Evolutionary conservation across 345 rosid species (phyloP), one percentile per base, ranked within the genome.

Genomic region (Populus simonii): DNA sequence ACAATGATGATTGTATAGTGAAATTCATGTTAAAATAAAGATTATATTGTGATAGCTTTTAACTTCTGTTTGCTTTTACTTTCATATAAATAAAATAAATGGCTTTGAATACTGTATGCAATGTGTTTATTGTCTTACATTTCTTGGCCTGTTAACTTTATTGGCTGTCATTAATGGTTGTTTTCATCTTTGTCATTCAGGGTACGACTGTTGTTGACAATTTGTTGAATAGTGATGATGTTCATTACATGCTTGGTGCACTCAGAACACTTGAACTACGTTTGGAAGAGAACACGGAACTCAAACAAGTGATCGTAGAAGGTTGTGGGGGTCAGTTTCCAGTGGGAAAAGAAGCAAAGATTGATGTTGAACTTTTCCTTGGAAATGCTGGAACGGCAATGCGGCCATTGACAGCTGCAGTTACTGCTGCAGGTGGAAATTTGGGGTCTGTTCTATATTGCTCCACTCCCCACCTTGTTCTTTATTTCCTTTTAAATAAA

Each of bases 361-460:
- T 81, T 53, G 92, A 87, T 82, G 78, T 93, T 23, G 88, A 88
- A 81, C 91, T 96, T 84, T 96, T 92, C 91, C 95, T 96, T 4
- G 98, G 99, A 45, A 93, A 96, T 85, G 98, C 97, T 3, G 97
- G 98, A 80, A 96, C 98, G 12, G 97, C 99, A 22, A 93, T 96
- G 96, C 97, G 98, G 33, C 98, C 98, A 38, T 84, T 96, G 83
- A 96, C 98, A 5, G 97, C 97, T 83, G 95, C 97, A 27, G 90
- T 96, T 77, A 88, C 92, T 51, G 96, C 89, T 75, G 97, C 98
- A 0, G 98, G 98, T 81, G 99, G 98, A 61, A 91, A 90, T 77
- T 90, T 96, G 22, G 89, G 97, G 98, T 96, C 59, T 57, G 16
- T 55, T 15, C 66, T 17, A 8, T 53, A 17, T 59, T 69, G 2